Evolutionary conservation across 352 stramenopile genomes (phyloP), one percentile per base, ranked within the genome.

Genomic region (Globisporangium nodosum): DNA sequence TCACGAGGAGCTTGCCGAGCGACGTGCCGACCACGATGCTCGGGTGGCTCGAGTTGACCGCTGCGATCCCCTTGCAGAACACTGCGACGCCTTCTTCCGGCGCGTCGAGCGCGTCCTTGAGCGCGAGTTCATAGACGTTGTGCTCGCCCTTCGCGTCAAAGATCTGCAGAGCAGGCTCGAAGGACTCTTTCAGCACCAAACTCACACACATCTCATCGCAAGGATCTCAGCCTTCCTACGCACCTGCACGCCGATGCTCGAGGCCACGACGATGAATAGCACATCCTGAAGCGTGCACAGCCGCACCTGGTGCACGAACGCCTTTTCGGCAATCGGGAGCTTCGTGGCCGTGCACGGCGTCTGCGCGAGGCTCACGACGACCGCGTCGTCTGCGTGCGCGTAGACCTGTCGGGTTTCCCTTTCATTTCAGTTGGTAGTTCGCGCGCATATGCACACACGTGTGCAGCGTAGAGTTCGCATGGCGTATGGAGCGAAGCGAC

Each of bases 41-140:
- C 21, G 73, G 65, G 5, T 74, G 61, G 51, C 76, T 78, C 51
- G 72, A 73, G 53, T 85, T 63, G 49, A 88, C 60, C 15, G 75
- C 71, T 31, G 69, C 81, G 49, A 91, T 87, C 42, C 81, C 81
- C 39, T 76, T 69, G 37, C 81, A 88, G 58, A 86, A 89, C 6
- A 84, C 40, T 9, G 67, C 68, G 27, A 68, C 65, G 6, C 65
- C 77, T 70, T 87, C 76, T 49, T 74, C 71, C 20, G 63, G 56
- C 3, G 61, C 51, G 9, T 79, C 73, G 4, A 85, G 45, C 8
- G 66, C 58, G 47, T 88, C 69, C 54, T 86, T 91, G 30, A 89
- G 54, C 11, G 70, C 64, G 46, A 91, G 66, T 46, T 89, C 71
- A 21, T 78, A 75, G 51, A 87, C 43, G 62, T 58, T 74, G 18